Evolutionary conservation across 352 stramenopile genomes (phyloP).

Genomic region (Globisporangium polare): DNA sequence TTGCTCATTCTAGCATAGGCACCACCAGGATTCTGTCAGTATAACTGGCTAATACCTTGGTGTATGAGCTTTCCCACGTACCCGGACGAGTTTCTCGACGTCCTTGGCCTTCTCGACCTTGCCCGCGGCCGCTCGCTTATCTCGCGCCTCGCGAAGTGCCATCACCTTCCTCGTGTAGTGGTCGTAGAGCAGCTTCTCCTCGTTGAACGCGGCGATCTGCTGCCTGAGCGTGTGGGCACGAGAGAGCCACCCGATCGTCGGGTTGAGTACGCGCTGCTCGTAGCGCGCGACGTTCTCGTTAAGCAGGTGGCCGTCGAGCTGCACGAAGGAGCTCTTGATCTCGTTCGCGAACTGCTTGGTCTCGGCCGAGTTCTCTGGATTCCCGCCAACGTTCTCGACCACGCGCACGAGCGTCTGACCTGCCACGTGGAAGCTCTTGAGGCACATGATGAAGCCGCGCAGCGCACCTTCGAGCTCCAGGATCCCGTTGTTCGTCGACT

Average conservation of each 20-base stretch:
- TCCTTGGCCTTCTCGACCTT: conserved; percentile 72
- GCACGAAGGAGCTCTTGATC: conserved; percentile 53
- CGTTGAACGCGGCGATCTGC: conserved; percentile 44
- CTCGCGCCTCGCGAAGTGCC: conserved; percentile 50
- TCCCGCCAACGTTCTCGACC: conserved; percentile 43
- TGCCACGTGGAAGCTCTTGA: conserved; percentile 59
- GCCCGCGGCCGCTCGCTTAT: conserved; percentile 47
- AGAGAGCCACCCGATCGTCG: conserved; percentile 51
- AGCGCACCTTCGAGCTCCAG: conserved; percentile 44
- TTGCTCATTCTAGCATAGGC: conserved; percentile 52
- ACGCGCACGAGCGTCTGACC: conserved; percentile 49
- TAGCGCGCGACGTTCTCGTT: conserved; percentile 47
- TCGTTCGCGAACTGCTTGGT: conserved; percentile 63
- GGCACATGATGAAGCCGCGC: conserved; percentile 47
- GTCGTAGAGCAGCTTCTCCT: conserved; percentile 70
- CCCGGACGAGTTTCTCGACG: conserved; percentile 69
- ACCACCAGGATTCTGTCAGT: background rate
- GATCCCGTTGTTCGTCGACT: conserved; percentile 46
- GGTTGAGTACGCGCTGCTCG: conserved; percentile 60
- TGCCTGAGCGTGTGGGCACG: conserved; percentile 38
- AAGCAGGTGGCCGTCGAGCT: conserved; percentile 54
- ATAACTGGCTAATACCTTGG: too few relatives aligned
- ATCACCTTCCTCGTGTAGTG: conserved; percentile 80
- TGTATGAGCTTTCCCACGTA: conserved; percentile 11
- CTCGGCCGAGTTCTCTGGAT: conserved; percentile 35